A percentile compares a stretch with the other conserved stretches of the same genome.
These are phyloP conservation scores for Tricholoma sp. DNA, from an alignment of 768 basidiomycete genomes.

Conservation along the genomic window DNA sequence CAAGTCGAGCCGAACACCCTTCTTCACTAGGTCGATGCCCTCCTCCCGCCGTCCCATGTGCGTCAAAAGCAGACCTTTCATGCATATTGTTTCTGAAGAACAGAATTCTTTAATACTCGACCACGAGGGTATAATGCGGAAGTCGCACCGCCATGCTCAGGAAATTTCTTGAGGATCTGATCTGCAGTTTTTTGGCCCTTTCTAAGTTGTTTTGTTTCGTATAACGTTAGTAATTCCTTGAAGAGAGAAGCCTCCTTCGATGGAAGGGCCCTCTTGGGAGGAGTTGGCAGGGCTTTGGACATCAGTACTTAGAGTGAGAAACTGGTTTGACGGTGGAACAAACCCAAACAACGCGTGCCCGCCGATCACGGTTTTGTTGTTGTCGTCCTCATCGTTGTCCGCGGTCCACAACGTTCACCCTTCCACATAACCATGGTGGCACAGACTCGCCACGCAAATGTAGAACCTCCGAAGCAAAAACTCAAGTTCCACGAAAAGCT, in stretches of 20 bases:
- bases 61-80: slow-evolving; percentile 88
- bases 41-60: slow-evolving; percentile 78
- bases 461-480: slow-evolving; percentile 50
- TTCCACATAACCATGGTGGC: slow-evolving; percentile 54
- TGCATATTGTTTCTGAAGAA: slow-evolving; percentile 80
- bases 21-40: slow-evolving; percentile 79
- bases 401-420: slow-evolving; percentile 3
- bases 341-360: slow-evolving; percentile 40
- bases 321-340: slow-evolving; percentile 19
- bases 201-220: slow-evolving; percentile 86
- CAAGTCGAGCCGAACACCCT: slow-evolving; percentile 75
- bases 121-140: neutral
- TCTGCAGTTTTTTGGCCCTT: slow-evolving; percentile 90
- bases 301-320: slow-evolving; percentile 15
- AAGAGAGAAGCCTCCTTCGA: slow-evolving; percentile 83
- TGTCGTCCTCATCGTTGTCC: slow-evolving; percentile 15
- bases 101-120: neutral
- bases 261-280: slow-evolving; percentile 57
- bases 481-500: slow-evolving; percentile 82
- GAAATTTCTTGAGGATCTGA: slow-evolving; percentile 91
- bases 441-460: slow-evolving; percentile 59
- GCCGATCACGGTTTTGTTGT: slow-evolving; percentile 8
- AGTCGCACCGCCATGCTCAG: slow-evolving; percentile 88
- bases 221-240: slow-evolving; percentile 79
- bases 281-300: slow-evolving; percentile 30